Conservation (phyloP, 208 protist species). For the Crithidia mellificae region DNA sequence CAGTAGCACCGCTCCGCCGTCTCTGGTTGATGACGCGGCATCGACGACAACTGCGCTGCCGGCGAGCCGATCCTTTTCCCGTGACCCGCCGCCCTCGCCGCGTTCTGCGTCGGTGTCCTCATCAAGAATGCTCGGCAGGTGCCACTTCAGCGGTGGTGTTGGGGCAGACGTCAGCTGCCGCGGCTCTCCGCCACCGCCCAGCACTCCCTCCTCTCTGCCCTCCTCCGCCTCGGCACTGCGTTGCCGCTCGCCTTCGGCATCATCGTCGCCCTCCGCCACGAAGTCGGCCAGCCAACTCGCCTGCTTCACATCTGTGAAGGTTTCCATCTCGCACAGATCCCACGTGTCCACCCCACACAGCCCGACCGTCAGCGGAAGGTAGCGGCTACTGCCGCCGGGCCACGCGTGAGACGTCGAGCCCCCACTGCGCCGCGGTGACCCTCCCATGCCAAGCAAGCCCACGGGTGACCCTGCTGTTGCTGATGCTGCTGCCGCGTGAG, state of each 20-base stretch:
- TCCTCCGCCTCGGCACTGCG: background rate
- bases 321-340: constrained; percentile 29
- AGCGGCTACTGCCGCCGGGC: background rate
- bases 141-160: background rate
- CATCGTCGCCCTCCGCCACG: background rate
- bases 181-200: too few relatives aligned
- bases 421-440: background rate
- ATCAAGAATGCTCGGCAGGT: constrained; percentile 11
- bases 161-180: too few relatives aligned
- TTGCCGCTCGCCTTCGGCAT: background rate
- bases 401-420: background rate
- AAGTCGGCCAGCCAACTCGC: background rate
- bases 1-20: constrained; percentile 12
- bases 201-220: background rate
- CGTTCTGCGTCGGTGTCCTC: background rate
- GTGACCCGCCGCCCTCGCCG: background rate
- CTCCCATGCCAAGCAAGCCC: background rate
- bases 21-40: background rate
- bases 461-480: too few relatives aligned
- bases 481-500: too few relatives aligned
- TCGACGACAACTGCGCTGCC: background rate
- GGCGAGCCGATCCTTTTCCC: background rate
- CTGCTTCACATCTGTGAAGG: constrained; percentile 33
- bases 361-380: constrained; percentile 31
- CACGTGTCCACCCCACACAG: constrained; percentile 50